Evolutionary conservation across 257 asterid species (phyloP), one percentile per base, ranked within the genome.

Genomic region (Asclepias syriaca): DNA sequence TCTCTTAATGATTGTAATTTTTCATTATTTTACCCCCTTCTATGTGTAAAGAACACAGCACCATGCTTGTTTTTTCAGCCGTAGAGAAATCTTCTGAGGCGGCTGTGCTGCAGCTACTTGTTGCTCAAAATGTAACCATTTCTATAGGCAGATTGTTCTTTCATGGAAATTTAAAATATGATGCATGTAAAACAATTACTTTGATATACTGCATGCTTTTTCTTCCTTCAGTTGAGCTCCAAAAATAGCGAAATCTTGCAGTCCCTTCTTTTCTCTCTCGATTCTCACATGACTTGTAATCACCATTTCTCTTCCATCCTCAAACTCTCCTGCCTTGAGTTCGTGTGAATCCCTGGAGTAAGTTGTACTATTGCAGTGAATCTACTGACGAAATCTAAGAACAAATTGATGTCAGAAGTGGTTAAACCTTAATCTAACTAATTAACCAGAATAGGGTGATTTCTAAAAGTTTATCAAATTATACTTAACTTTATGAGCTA

Each of bases 221-320:
- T 2, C 59, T 49, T 2, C 56, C 8, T 66, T 55, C 49, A 66
- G 71, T 72, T 82, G 78, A 80, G 74, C 79, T 67, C 50, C 43
- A 39, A 39, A 39, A 39, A 6, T 39, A 5, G 43, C 43, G 43
- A 39, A 39, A 39, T 39, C 43, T 39, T 39, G 43, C 43, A 39
- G 4, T 39, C 43, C 43, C 43, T 39, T 39, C 43, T 29, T 29
- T 29, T 3, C 43, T 39, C 18, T 70, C 43, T 71, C 71, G 70
- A 46, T 40, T 71, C 65, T 69, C 74, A 59, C 75, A 49, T 49
- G 76, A 8, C 7, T 84, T 49, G 7, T 59, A 8, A 12, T 81
- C 78, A 70, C 74, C 66, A 9, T 73, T 39, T 77, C 71, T 1
- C 74, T 87, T 71, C 88, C 78, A 64, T 59, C 81, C 61, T 53